Evolutionary conservation across 495 filamentous ascomycete genomes (phyloP), one percentile per base, ranked within the genome.

Genomic region (Penicillium diatomitis): DNA sequence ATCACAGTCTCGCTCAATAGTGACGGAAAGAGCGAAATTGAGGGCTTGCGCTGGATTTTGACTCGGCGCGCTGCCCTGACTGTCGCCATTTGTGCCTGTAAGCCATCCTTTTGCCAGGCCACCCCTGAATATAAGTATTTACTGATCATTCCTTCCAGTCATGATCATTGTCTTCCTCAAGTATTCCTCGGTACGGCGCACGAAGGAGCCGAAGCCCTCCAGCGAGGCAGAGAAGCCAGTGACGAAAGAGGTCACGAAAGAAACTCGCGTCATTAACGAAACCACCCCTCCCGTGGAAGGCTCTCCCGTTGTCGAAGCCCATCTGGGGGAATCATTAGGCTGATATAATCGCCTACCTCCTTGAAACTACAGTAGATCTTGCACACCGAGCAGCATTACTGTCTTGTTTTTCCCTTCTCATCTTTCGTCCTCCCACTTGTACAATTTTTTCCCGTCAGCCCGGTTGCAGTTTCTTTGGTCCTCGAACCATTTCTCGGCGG

Each of bases 11-110:
- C 74, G 9, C 72, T 99, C 36, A 88, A 86, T 58, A 88, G 85
- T 51, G 92, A 96, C 60, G 74, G 83, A 10, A 90, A 88, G 60
- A 89, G 84, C 29, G 88, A 96, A 55, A 88, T 96, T 39, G 92
- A 99, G 64, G 86, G 84, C 2, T 57, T 99, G 34, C 71, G 92
- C 45, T 96, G 90, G 91, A 81, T 95, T 39, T 69, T 96, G 27
- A 96, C 94, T 6, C 72, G 90, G 41, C 76, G 91, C 34, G 88
- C 90, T 12, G 88, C 88, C 4, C 71, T 90, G 52, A 87, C 90
- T 3, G 84, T 98, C 57, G 77, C 60, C 29, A 68, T 51, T 7
- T 69, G 64, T 64, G 70, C 65, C 10, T 65, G 60, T 73, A 58
- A 61, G 69, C 62, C 20, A 20, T 20, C 2, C 20, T 28, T 32